Evolutionary conservation across 257 asterid species (phyloP).

Genomic region (Lithospermum erythrorhizon): DNA sequence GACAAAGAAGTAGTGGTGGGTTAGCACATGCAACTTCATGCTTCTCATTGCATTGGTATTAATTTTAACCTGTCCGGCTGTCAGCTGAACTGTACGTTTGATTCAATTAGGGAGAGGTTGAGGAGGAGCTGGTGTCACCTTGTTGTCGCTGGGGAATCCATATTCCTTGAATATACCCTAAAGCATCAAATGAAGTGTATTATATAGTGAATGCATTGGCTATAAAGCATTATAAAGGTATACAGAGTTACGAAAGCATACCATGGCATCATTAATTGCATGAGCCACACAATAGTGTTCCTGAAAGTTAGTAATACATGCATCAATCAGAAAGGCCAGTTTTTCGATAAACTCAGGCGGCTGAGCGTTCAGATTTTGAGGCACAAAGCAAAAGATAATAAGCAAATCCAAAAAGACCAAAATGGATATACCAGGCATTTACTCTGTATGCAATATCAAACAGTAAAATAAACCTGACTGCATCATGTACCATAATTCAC

Average conservation of each 20-base stretch:
- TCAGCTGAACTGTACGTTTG: too few relatives aligned
- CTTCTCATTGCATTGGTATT: neutral
- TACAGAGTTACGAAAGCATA: conserved; percentile 18
- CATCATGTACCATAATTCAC: too few relatives aligned
- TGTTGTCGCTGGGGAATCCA: conserved; percentile 48
- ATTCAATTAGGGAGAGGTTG: conserved; percentile 16
- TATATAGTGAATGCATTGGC: neutral
- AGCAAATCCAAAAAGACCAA: neutral
- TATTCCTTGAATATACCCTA: conserved; percentile 60
- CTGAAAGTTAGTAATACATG: conserved; percentile 29
- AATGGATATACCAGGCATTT: too few relatives aligned
- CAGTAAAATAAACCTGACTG: too few relatives aligned
- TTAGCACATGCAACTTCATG: conserved; percentile 9
- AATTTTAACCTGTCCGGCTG: too few relatives aligned
- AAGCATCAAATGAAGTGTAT: conserved; percentile 9
- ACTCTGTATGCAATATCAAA: too few relatives aligned
- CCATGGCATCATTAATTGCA: conserved; percentile 81
- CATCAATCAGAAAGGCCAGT: neutral
- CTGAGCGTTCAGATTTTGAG: conserved; percentile 7
- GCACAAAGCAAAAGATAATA: conserved; percentile 1
- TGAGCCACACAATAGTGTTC: conserved; percentile 88
- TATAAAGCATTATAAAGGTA: neutral
- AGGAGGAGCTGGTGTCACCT: conserved; percentile 25
- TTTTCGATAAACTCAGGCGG: neutral
- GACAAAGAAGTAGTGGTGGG: neutral